These are phyloP conservation scores for Leccinum ambiguum DNA, from an alignment of 1,284 basidiomycete genomes.

Conservation along the genomic window DNA sequence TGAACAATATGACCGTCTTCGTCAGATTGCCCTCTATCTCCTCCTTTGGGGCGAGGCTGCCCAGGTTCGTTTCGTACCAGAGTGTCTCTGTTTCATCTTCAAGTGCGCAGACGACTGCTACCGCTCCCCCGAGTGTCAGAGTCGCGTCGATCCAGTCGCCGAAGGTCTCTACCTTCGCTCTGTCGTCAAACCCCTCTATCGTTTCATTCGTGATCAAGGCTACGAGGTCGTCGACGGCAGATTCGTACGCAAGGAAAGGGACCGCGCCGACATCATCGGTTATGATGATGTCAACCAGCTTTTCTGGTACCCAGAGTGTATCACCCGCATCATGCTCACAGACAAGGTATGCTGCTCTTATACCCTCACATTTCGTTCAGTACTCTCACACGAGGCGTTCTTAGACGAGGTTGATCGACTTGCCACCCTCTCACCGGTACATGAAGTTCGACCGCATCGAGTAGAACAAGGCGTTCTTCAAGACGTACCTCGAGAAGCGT, in stretches of 20 bases:
- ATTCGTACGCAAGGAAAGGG: slow-evolving; percentile 90
- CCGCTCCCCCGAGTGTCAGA: slow-evolving; percentile 98
- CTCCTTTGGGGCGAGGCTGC: slow-evolving; percentile 99
- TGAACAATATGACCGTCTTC: slow-evolving; percentile 98
- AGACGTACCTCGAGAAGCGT: slow-evolving; percentile 95
- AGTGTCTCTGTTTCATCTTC: slow-evolving; percentile 99
- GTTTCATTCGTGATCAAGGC: slow-evolving; percentile 96
- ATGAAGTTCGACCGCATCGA: slow-evolving; percentile 95
- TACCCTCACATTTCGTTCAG: background rate
- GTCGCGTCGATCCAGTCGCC: slow-evolving; percentile 88
- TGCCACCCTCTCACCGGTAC: slow-evolving; percentile 87
- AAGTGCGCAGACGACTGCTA: slow-evolving; percentile 99
- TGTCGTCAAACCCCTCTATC: slow-evolving; percentile 95
- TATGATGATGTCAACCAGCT: slow-evolving; percentile 99
- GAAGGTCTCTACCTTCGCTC: slow-evolving; percentile 93
- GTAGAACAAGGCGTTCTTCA: slow-evolving; percentile 95
- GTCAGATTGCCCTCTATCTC: slow-evolving; percentile 95
- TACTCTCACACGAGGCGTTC: slow-evolving; percentile 3
- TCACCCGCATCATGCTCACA: slow-evolving; percentile 84
- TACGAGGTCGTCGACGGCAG: slow-evolving; percentile 97
- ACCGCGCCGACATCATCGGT: slow-evolving; percentile 95
- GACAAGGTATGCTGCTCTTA: slow-evolving; percentile 67
- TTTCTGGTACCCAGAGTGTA: slow-evolving; percentile 99
- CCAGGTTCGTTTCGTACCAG: slow-evolving; percentile 97
- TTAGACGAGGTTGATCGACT: slow-evolving; percentile 87